A percentile compares a stretch with the other conserved stretches of the same genome.
Evolutionary conservation across 2,329 filamentous ascomycete genomes (phyloP).

Genomic region (Aspergillus intermedius): DNA sequence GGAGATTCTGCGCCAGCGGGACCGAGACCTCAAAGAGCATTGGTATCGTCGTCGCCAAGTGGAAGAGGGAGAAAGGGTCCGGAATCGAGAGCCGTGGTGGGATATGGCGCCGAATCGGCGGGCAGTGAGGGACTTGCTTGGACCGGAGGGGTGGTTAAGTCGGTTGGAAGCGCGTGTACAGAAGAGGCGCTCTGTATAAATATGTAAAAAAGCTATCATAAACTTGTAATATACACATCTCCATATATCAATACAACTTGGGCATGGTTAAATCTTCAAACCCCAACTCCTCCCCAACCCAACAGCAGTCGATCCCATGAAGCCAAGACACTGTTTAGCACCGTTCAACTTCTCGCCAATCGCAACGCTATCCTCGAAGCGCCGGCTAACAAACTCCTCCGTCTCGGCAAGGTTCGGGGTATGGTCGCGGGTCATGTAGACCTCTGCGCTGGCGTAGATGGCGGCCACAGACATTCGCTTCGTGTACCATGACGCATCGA

Average conservation of each 20-base stretch:
- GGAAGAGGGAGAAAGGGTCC: not conserved
- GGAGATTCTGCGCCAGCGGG: conserved; percentile 22
- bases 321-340: conserved; percentile 71
- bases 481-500: conserved; percentile 85
- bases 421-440: conserved; percentile 89
- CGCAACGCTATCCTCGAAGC: conserved; percentile 62
- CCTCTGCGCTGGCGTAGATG: conserved; percentile 71
- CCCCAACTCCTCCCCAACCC: conserved; percentile 87
- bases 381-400: conserved; percentile 67
- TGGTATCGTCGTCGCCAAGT: conserved; percentile 4
- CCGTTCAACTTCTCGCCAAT: conserved; percentile 58
- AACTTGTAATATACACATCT: not conserved
- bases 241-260: conserved; percentile 1
- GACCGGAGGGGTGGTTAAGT: conserved; percentile 22
- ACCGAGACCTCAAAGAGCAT: conserved; percentile 14
- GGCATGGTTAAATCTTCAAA: conserved; percentile 57
- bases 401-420: conserved; percentile 70
- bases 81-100: conserved; percentile 22
- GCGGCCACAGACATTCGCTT: conserved; percentile 57
- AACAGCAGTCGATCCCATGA: conserved; percentile 67
- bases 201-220: not conserved
- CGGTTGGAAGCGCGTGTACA: conserved; percentile 11
- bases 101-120: conserved; percentile 25
- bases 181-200: conserved; percentile 3
- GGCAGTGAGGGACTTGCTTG: conserved; percentile 21